phyloP scores from a whole-genome alignment of 2,329 filamentous ascomycete genomes.

The Aspergillus neoniger region DNA sequence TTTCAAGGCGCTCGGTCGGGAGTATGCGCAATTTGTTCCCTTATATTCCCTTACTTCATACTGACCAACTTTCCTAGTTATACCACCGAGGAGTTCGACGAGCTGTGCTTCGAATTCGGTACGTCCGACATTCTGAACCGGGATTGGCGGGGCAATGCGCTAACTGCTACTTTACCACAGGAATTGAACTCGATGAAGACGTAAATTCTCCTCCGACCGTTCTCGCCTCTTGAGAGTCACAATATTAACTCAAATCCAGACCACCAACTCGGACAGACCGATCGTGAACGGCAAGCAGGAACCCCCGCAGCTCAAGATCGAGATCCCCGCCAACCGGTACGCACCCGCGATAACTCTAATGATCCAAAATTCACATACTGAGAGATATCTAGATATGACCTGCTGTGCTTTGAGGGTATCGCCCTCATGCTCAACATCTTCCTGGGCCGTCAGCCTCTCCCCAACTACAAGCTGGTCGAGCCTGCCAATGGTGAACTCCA shows the following conservation, averaged over 20 bases:
- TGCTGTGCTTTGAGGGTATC: conserved; percentile 97
- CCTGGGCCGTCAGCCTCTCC: conserved; percentile 71
- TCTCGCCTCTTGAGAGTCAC: conserved; percentile 23
- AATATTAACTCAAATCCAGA: conserved; percentile 46
- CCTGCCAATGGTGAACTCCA: conserved; percentile 74
- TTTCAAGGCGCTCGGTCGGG: conserved; percentile 85
- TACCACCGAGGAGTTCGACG: conserved; percentile 93
- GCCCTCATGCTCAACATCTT: conserved; percentile 96
- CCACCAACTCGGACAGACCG: conserved; percentile 72
- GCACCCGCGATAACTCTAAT: conserved; percentile 30
- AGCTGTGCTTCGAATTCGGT: conserved; percentile 97
- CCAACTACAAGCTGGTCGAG: conserved; percentile 75
- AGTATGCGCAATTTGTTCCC: conserved; percentile 57
- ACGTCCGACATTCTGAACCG: conserved; percentile 27
- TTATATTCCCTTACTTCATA: not conserved
- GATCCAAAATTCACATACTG: conserved; percentile 21
- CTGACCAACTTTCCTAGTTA: conserved; percentile 55
- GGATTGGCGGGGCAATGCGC: conserved; percentile 29
- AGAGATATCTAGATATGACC: conserved; percentile 63
- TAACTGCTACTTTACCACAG: conserved; percentile 40
- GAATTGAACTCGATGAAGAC: conserved; percentile 95
- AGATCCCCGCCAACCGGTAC: conserved; percentile 92
- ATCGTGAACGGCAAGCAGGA: conserved; percentile 78
- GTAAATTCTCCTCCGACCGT: conserved; percentile 34
- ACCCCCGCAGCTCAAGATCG: conserved; percentile 92